Percentiles rank a stretch among this genome's conserved stretches.
Evolutionary conservation across 192 early-diverging fungal genomes (phyloP).

Genomic region (Pilobolus umbonatus): DNA sequence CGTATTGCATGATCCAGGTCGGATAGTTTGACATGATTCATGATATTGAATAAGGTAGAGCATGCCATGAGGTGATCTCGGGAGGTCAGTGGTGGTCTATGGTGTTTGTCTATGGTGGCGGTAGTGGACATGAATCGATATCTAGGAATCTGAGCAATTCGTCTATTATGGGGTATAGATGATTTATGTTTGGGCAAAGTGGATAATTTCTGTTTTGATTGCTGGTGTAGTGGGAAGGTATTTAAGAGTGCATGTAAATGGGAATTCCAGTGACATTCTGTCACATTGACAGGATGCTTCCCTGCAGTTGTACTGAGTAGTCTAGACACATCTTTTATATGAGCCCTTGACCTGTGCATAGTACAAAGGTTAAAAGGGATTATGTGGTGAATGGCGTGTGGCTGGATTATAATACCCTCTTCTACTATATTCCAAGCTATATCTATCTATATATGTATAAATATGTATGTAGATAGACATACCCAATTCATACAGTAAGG

Average conservation of each 20-base stretch:
- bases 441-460: too few relatives aligned
- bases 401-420: too few relatives aligned
- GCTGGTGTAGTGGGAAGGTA: slow-evolving; percentile 1
- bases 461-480: too few relatives aligned
- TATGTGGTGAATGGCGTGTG: too few relatives aligned
- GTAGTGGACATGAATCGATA: slow-evolving; percentile 3
- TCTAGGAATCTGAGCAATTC: background rate
- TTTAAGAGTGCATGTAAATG: slow-evolving; percentile 3
- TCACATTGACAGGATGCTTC: background rate
- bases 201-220: too few relatives aligned
- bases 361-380: too few relatives aligned
- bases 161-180: background rate
- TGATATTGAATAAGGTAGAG: slow-evolving; percentile 9
- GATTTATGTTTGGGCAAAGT: too few relatives aligned
- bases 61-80: background rate
- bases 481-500: too few relatives aligned
- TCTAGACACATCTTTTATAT: slow-evolving; percentile 18
- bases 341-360: slow-evolving; percentile 21
- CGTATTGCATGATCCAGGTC: slow-evolving; percentile 16
- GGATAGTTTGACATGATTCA: background rate
- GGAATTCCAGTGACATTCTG: slow-evolving; percentile 5
- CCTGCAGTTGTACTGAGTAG: background rate
- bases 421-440: too few relatives aligned
- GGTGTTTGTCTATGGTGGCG: background rate
- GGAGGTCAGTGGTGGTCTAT: background rate